Evolutionary conservation across 495 filamentous ascomycete species (phyloP).

Genomic region (Aspergillus saccharolyticus): DNA sequence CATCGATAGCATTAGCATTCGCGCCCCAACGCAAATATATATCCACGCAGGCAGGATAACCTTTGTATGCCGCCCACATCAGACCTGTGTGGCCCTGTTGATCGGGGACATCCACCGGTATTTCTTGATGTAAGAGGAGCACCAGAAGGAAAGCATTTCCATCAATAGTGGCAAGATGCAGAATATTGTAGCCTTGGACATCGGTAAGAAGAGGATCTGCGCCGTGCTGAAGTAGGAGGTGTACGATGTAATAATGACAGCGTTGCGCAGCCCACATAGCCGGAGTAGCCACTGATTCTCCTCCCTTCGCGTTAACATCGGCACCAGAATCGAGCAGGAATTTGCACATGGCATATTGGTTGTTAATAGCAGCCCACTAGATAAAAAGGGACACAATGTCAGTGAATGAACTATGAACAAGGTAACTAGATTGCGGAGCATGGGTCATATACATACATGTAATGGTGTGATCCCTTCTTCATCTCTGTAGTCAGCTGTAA

Average conservation of each 20-base stretch:
- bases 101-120: conserved; percentile 86
- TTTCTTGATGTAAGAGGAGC: conserved; percentile 82
- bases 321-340: conserved; percentile 86
- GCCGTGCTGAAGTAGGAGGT: conserved; percentile 77
- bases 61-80: conserved; percentile 99
- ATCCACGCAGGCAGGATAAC: conserved; percentile 85
- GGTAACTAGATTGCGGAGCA: not conserved
- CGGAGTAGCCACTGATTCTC: conserved; percentile 87
- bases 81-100: conserved; percentile 83
- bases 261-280: conserved; percentile 95
- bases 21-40: conserved; percentile 93
- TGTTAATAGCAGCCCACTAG: conserved; percentile 99
- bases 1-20: conserved; percentile 82
- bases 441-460: conserved; percentile 62
- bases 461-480: conserved; percentile 91
- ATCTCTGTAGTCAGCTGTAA: conserved; percentile 73
- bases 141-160: conserved; percentile 93
- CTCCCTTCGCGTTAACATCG: conserved; percentile 89
- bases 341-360: conserved; percentile 93
- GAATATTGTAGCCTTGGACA: conserved; percentile 90
- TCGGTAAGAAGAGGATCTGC: conserved; percentile 87
- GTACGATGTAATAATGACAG: conserved; percentile 82
- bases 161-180: conserved; percentile 94
- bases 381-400: conserved; percentile 15
- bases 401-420: conserved; percentile 5